Conservation (phyloP, 805 yeast genomes). For the Pichia gijzeniarum region DNA sequence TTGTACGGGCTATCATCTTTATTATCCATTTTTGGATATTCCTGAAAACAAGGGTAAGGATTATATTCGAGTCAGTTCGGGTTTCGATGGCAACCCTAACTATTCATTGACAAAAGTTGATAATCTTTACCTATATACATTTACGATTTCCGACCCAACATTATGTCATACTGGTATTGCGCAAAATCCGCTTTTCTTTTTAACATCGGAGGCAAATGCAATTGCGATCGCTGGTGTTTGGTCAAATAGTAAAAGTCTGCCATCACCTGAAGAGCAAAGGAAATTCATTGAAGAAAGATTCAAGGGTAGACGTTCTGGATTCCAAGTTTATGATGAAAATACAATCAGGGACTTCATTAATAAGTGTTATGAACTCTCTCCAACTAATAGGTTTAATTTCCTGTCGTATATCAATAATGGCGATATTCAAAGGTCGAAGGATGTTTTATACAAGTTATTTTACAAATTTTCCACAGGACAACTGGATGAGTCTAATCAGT, state of each 20-base stretch:
- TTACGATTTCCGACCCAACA: constrained; percentile 37
- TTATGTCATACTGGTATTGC: constrained; percentile 36
- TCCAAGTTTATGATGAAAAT: constrained; percentile 15
- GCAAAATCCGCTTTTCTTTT: constrained; percentile 39
- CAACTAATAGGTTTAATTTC: constrained; percentile 12
- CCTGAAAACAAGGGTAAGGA: constrained; percentile 19
- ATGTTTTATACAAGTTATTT: constrained; percentile 10
- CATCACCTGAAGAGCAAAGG: constrained; percentile 25
- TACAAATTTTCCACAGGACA: constrained; percentile 12
- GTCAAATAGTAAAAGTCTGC: constrained; percentile 36
- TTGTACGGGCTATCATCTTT: constrained; percentile 46
- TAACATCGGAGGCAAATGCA: constrained; percentile 43
- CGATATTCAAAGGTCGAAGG: background rate
- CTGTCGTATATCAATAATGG: constrained; percentile 3
- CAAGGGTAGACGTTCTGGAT: constrained; percentile 13
- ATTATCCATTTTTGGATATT: constrained; percentile 34
- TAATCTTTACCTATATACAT: constrained; percentile 30
- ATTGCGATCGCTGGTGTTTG: constrained; percentile 52
- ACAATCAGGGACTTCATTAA: constrained; percentile 12
- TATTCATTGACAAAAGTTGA: constrained; percentile 14
- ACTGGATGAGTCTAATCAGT: constrained; percentile 4
- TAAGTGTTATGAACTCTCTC: constrained; percentile 10
- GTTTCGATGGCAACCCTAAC: constrained; percentile 21
- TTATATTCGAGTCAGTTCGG: constrained; percentile 28
- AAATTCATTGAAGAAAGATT: constrained; percentile 7